These are phyloP conservation scores for Xylaria arbuscula DNA, from an alignment of 2,329 filamentous ascomycete genomes.

Conservation along the genomic window DNA sequence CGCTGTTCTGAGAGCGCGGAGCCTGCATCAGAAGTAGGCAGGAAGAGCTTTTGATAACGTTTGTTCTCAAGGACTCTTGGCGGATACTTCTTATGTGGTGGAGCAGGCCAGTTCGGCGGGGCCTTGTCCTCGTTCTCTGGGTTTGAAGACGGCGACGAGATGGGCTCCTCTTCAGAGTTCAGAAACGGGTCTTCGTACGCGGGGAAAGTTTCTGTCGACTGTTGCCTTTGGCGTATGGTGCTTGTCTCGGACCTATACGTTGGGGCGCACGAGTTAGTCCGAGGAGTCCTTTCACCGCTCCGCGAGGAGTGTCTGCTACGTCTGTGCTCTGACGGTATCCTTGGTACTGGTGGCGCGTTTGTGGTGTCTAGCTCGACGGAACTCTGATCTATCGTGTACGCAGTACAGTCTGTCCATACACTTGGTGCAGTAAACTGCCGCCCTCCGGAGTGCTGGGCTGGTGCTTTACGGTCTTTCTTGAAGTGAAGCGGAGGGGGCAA, in stretches of 20 bases:
- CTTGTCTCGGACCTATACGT: too few species aligned
- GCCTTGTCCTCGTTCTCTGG: neutral
- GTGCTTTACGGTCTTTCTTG: constrained; percentile 29
- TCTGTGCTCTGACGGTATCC: constrained; percentile 37
- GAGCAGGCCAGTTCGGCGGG: constrained; percentile 36
- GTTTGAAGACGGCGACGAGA: neutral
- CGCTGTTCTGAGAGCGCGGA: constrained; percentile 32
- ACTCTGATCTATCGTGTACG: constrained; percentile 35
- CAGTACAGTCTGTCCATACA: constrained; percentile 44
- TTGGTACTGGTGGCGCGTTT: constrained; percentile 40
- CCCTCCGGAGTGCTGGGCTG: neutral
- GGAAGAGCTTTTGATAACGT: constrained; percentile 28
- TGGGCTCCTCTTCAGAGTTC: neutral
- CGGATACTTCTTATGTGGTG: constrained; percentile 21
- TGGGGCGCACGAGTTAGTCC: too few species aligned
- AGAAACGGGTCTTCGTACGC: too few species aligned
- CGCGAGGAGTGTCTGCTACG: neutral
- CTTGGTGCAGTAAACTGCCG: neutral
- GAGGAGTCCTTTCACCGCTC: neutral
- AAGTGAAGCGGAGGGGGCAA: constrained; percentile 37
- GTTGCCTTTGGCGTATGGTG: neutral
- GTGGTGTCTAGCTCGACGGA: neutral
- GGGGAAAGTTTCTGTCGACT: neutral
- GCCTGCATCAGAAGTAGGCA: constrained; percentile 37
- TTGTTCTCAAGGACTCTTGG: constrained; percentile 9